Percentiles rank a stretch among this genome's conserved stretches.
Conservation (phyloP, 768 basidiomycete genomes). For the Lactarius hengduanensis region DNA sequence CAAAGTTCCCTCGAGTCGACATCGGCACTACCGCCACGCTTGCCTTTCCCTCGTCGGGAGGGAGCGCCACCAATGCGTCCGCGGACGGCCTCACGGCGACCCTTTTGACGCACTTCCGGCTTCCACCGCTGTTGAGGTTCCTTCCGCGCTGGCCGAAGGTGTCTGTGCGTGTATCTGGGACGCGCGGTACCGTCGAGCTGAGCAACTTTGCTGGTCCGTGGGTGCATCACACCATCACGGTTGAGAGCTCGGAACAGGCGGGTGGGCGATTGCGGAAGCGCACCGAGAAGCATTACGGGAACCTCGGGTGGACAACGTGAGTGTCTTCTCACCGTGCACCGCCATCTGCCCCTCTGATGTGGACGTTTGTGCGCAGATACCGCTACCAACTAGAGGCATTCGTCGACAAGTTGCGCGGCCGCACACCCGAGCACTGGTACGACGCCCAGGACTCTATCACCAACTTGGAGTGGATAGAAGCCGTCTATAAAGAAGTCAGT, state of each 20-base stretch:
- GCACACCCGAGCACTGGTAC: constrained; percentile 43
- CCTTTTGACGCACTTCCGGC: constrained; percentile 16
- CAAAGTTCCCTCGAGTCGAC: constrained; percentile 30
- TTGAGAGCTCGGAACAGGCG: constrained; percentile 31
- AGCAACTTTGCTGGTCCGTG: constrained; percentile 44
- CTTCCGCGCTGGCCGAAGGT: constrained; percentile 34
- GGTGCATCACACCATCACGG: constrained; percentile 47
- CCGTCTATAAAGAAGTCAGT: constrained; percentile 26
- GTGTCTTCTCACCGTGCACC: not conserved
- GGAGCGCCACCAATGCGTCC: not conserved
- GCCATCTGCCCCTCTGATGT: not conserved
- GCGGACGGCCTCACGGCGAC: constrained; percentile 23
- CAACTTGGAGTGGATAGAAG: constrained; percentile 27
- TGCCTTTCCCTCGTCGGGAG: constrained; percentile 29
- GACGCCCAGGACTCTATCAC: constrained; percentile 23
- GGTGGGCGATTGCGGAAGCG: constrained; percentile 33
- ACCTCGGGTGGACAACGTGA: constrained; percentile 48
- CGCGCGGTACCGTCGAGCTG: constrained; percentile 40
- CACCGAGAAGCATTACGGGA: constrained; percentile 49
- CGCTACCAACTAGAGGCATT: constrained; percentile 58
- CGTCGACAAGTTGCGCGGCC: constrained; percentile 48
- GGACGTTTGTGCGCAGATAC: constrained; percentile 36
- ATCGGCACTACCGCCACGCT: constrained; percentile 32
- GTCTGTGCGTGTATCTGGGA: constrained; percentile 33
- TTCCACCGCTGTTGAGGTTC: constrained; percentile 29